phyloP scores from a whole-genome alignment of 805 yeast genomes.

The Starmerella sirachaensis region DNA sequence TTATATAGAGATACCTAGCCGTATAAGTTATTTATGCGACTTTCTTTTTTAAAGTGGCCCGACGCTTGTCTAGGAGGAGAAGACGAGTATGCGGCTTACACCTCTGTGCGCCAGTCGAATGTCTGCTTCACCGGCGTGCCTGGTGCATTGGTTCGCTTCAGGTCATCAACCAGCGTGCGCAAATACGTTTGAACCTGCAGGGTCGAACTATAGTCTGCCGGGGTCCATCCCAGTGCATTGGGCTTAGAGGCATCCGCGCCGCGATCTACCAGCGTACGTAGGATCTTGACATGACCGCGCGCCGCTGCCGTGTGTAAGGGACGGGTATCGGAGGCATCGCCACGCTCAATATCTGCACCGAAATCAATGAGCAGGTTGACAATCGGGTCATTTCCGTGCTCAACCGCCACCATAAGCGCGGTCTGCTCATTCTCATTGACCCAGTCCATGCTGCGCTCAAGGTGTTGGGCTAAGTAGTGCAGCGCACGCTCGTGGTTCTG shows the following conservation, averaged over 20 bases:
- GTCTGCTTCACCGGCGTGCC: slow-evolving; percentile 15
- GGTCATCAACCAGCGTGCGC: slow-evolving; percentile 22
- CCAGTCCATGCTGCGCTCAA: slow-evolving; percentile 46
- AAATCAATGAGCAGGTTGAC: slow-evolving; percentile 52
- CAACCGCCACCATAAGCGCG: slow-evolving; percentile 53
- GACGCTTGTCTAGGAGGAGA: too few relatives aligned
- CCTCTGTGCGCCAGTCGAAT: slow-evolving; percentile 12
- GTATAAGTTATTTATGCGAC: too few relatives aligned
- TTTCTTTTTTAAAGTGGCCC: too few relatives aligned
- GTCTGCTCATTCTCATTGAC: slow-evolving; percentile 37
- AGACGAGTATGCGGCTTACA: too few relatives aligned
- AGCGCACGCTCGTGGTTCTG: slow-evolving; percentile 60
- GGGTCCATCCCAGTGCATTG: slow-evolving; percentile 54
- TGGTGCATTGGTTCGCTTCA: slow-evolving; percentile 14
- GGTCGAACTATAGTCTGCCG: slow-evolving; percentile 48
- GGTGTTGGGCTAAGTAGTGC: slow-evolving; percentile 59
- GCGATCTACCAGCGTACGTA: slow-evolving; percentile 40
- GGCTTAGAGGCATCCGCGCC: slow-evolving; percentile 38
- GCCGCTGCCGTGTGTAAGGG: slow-evolving; percentile 76
- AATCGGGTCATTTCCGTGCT: slow-evolving; percentile 49
- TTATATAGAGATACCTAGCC: too few relatives aligned
- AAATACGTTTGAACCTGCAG: slow-evolving; percentile 39
- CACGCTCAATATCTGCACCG: slow-evolving; percentile 64
- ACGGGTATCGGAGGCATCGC: slow-evolving; percentile 66
- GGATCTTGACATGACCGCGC: slow-evolving; percentile 48